phyloP scores from a whole-genome alignment of 1,284 basidiomycete species.

The Microbotryomycetes sp. region DNA sequence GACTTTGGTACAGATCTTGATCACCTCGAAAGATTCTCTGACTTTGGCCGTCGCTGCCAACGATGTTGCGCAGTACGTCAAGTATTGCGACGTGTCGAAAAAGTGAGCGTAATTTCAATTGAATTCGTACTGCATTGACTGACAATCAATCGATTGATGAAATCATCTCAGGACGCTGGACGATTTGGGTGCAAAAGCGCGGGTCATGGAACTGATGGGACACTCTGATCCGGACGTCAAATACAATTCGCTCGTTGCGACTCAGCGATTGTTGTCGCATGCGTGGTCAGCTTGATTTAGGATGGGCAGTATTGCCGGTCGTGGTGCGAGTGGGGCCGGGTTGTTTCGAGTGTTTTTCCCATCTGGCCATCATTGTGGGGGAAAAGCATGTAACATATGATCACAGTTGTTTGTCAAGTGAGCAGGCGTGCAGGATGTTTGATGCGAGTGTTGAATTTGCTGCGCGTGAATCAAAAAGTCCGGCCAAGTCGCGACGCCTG shows the following conservation, averaged over 20 bases:
- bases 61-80: conserved; percentile 89
- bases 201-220: conserved; percentile 91
- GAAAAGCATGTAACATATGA: no score
- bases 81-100: conserved; percentile 80
- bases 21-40: conserved; percentile 60
- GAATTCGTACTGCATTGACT: no score
- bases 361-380: no score
- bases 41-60: conserved; percentile 76
- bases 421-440: no score
- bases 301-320: no score
- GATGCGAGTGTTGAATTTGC: no score
- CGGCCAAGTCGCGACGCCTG: background rate
- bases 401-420: no score
- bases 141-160: conserved; percentile 8
- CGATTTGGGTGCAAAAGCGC: conserved; percentile 76
- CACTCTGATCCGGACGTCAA: conserved; percentile 81
- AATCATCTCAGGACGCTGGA: conserved; percentile 56
- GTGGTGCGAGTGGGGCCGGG: no score
- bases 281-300: conserved; percentile 28
- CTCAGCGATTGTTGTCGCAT: conserved; percentile 42
- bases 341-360: no score
- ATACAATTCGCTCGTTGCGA: conserved; percentile 79
- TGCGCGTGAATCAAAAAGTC: no score
- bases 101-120: conserved; percentile 52
- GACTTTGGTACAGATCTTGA: conserved; percentile 61